A percentile compares a stretch with the other conserved stretches of the same genome.
phyloP scores from a whole-genome alignment of 1,284 basidiomycete genomes.

The Moesziomyces aphidis region DNA sequence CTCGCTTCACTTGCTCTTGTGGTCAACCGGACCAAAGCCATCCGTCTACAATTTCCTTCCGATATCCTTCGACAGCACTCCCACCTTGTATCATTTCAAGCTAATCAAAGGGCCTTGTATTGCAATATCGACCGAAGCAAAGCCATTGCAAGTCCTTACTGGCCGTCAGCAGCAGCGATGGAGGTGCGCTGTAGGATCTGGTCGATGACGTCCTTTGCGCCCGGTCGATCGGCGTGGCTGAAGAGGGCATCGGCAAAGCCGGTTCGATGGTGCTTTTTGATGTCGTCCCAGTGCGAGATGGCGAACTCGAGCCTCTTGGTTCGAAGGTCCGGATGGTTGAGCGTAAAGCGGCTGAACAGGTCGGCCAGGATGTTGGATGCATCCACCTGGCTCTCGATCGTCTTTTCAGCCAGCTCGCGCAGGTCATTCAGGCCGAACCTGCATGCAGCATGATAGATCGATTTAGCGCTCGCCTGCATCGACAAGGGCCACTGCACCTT shows the following conservation, averaged over 20 bases:
- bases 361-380: slow-evolving; percentile 23
- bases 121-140: not conserved
- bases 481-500: not conserved
- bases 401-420: slow-evolving; percentile 10
- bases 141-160: no score
- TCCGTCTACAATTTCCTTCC: no score
- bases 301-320: slow-evolving; percentile 18
- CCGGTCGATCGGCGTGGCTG: not conserved
- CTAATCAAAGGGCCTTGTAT: not conserved
- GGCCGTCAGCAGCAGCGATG: not conserved
- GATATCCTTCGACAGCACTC: not conserved
- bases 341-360: slow-evolving; percentile 19
- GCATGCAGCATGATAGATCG: slow-evolving; percentile 26
- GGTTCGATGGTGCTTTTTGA: slow-evolving; percentile 3
- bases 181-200: slow-evolving; percentile 5
- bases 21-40: no score
- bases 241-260: slow-evolving; percentile 2
- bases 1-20: no score
- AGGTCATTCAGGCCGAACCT: slow-evolving; percentile 11
- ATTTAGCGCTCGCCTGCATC: slow-evolving; percentile 23
- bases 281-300: slow-evolving; percentile 28
- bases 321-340: slow-evolving; percentile 6
- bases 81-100: not conserved
- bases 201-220: slow-evolving; percentile 6
- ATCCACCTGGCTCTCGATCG: slow-evolving; percentile 8